Base-by-base conservation (phyloP, 129 eudicot genomes). In the Glebionis coronaria region DNA sequence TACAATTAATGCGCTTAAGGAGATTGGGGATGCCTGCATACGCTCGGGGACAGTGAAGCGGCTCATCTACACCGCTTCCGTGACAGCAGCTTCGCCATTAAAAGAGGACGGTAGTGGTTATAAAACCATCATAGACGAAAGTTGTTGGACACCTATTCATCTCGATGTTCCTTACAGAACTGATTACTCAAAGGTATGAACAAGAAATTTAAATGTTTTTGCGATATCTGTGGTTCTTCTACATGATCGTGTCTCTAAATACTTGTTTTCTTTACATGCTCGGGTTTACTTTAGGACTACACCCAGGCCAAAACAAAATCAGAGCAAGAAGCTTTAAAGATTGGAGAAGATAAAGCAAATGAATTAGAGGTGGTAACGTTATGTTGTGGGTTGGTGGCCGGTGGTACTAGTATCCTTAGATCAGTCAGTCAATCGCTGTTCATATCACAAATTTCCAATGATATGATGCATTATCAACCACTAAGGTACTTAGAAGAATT, bases 71-170 rank as follows among this genome's bases (percentile, higher is more conserved):
- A 83, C 89, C 3, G 82, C 83, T 55, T 51, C 83, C 0, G 75
- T 85, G 28, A 28, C 60, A 2, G 73, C 91, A 23, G 86, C 85
- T 1, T 88, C 92, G 0, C 86, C 92, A 14, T 40, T 85, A 29
- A 85, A 77, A 47, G 80, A 84, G 0, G 91, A 82, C 60, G 86
- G 82, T 9, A 53, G 47, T 42, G 82, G 82, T 54, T 88, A 56
- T 51, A 78, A 74, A 67, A 78, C 56, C 29, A 44, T 40, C 40
- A 23, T 85, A 44, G 91, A 88, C 59, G 91, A 84, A 61, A 56
- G 78, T 35, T 84, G 88, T 70, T 88, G 91, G 90, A 84, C 81
- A 7, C 81, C 88, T 56, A 78, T 72, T 63, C 19, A 84, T 59
- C 64, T 73, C 65, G 18, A 85, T 3, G 58, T 70, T 64, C 54